Conservation (phyloP, 352 stramenopile genomes). For the Blastocystis sp. region DNA sequence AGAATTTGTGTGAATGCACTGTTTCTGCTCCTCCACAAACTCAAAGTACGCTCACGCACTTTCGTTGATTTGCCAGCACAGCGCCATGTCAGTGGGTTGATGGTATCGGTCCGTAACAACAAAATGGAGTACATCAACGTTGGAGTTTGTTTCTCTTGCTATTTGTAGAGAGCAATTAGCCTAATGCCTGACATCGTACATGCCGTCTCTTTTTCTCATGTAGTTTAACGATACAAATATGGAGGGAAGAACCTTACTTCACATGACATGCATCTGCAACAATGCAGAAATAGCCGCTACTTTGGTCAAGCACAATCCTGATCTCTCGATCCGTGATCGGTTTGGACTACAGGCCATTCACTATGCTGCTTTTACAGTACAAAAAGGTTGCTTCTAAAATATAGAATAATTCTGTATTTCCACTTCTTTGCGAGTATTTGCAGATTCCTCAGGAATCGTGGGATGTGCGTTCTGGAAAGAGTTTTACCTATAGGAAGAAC, state of each 20-base stretch:
- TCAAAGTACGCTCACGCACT: background rate
- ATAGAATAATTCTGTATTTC: background rate
- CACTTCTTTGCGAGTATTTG: background rate
- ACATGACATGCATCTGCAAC: background rate
- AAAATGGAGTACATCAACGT: slow-evolving; percentile 7
- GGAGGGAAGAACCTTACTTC: slow-evolving; percentile 4
- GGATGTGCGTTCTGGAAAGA: background rate
- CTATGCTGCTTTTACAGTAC: background rate
- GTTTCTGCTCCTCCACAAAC: background rate
- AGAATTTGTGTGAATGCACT: background rate
- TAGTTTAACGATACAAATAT: slow-evolving; percentile 27
- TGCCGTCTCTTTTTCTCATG: background rate
- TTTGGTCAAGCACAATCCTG: background rate
- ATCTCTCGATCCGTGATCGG: background rate
- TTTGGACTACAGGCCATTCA: slow-evolving; percentile 16
- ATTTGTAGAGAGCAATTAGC: slow-evolving; percentile 4
- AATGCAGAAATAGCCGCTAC: background rate
- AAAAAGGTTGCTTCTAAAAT: background rate
- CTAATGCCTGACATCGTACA: background rate
- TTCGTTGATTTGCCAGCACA: background rate
- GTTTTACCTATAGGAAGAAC: background rate
- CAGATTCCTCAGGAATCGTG: background rate
- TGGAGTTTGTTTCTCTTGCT: background rate
- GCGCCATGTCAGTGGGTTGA: background rate
- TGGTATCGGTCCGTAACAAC: slow-evolving; percentile 30